These are phyloP conservation scores for Podaxis rugospora DNA, from an alignment of 768 basidiomycete genomes.

Conservation along the genomic window DNA sequence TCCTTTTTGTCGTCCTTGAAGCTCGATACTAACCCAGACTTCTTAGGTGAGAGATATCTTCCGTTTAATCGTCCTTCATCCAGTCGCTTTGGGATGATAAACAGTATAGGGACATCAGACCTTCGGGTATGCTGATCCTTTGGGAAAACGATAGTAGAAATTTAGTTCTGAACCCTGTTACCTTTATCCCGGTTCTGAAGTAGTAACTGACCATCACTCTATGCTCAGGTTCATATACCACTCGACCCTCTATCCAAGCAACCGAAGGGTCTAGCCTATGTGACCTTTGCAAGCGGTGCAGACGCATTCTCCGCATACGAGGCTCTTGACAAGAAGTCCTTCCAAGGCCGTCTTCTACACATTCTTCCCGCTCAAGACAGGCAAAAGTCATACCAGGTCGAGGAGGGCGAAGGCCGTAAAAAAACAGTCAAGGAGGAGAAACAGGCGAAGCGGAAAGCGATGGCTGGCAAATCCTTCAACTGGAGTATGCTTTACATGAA, in stretches of 20 bases:
- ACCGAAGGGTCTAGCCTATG: conserved; percentile 48
- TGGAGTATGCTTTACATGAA: conserved; percentile 98
- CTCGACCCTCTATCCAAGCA: conserved; percentile 40
- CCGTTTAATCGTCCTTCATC: conserved; percentile 1
- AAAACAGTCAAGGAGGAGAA: conserved; percentile 58
- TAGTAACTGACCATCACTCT: conserved; percentile 4
- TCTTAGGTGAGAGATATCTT: conserved; percentile 34
- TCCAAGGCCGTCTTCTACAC: conserved; percentile 90
- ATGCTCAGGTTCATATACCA: conserved; percentile 43
- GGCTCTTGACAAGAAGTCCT: conserved; percentile 74
- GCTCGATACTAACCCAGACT: conserved; percentile 15
- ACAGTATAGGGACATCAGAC: conserved; percentile 65
- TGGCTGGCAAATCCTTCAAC: conserved; percentile 77
- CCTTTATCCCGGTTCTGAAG: neutral
- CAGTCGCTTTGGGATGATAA: conserved; percentile 33
- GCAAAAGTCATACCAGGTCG: conserved; percentile 39
- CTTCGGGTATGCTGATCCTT: conserved; percentile 55
- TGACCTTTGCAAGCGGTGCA: conserved; percentile 37
- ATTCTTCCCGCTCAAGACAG: conserved; percentile 81
- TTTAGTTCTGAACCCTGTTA: conserved; percentile 11
- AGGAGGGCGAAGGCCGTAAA: conserved; percentile 39
- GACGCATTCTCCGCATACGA: conserved; percentile 65
- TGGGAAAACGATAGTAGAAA: conserved; percentile 65
- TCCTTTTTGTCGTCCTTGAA: neutral
- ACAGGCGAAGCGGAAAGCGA: conserved; percentile 57